A percentile compares a stretch with the other conserved stretches of the same genome.
phyloP scores from a whole-genome alignment of 1,139 yeast genomes.

The Citeromyces siamensis region DNA sequence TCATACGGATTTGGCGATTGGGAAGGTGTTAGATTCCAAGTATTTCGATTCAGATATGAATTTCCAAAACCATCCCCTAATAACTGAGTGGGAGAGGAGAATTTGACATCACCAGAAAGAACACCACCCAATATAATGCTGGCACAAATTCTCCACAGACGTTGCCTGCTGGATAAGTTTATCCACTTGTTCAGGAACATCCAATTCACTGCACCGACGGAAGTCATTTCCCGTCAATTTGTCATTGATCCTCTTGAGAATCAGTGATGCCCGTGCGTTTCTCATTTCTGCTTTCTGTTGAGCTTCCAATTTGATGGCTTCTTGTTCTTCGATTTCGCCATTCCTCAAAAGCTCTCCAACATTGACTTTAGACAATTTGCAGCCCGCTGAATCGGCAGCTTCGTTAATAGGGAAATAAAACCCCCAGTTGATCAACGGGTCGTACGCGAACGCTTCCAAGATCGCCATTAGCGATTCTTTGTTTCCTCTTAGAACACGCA shows the following conservation, averaged over 20 bases:
- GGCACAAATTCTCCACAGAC: conserved; percentile 89
- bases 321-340: conserved; percentile 68
- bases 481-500: conserved; percentile 87
- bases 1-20: conserved; percentile 35
- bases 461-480: conserved; percentile 97
- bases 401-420: conserved; percentile 83
- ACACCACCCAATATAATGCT: conserved; percentile 98
- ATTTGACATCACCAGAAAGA: conserved; percentile 65
- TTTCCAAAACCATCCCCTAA: conserved; percentile 23
- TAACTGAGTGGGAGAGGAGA: conserved; percentile 9
- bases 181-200: conserved; percentile 87
- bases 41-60: conserved; percentile 40
- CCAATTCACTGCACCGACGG: conserved; percentile 54
- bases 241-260: conserved; percentile 80
- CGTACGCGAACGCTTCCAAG: conserved; percentile 96
- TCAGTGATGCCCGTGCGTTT: conserved; percentile 86
- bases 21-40: conserved; percentile 31
- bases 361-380: conserved; percentile 49
- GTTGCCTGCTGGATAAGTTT: conserved; percentile 93
- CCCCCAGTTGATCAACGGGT: conserved; percentile 98
- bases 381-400: conserved; percentile 62
- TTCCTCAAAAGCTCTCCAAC: conserved; percentile 56
- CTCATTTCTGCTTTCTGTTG: conserved; percentile 75
- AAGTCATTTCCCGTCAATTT: conserved; percentile 93
- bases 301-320: conserved; percentile 56